Percentiles rank a stretch among this genome's conserved stretches.
phyloP scores from a whole-genome alignment of 805 yeast genomes.

The Candida mattraensis region DNA sequence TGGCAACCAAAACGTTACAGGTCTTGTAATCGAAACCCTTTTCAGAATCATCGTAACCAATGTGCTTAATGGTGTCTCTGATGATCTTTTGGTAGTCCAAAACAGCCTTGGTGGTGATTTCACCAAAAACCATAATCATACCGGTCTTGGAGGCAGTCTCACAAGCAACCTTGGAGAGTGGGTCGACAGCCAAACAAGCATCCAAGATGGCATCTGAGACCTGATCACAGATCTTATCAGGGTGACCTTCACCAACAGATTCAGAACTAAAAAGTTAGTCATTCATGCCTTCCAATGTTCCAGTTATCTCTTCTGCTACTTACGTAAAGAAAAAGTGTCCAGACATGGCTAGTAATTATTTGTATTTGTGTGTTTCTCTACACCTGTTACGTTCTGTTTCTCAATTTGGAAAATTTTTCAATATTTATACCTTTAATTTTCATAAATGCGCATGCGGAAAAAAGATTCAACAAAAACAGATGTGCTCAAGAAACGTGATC shows the following conservation, averaged over 20 bases:
- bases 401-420: constrained; percentile 13
- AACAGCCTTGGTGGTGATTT: constrained; percentile 94
- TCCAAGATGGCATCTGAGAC: constrained; percentile 97
- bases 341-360: constrained; percentile 15
- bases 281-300: neutral
- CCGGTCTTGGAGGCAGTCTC: constrained; percentile 99
- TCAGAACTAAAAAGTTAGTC: constrained; percentile 56
- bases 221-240: constrained; percentile 97
- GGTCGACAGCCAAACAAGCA: constrained; percentile 94
- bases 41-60: constrained; percentile 93
- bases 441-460: constrained; percentile 12
- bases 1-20: constrained; percentile 97
- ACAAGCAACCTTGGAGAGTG: constrained; percentile 98
- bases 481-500: too few species aligned
- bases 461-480: constrained; percentile 12
- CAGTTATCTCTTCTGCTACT: constrained; percentile 15
- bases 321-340: constrained; percentile 36
- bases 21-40: constrained; percentile 99
- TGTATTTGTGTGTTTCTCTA: constrained; percentile 1
- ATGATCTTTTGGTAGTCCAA: constrained; percentile 96
- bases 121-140: constrained; percentile 99
- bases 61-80: constrained; percentile 97
- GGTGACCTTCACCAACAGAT: constrained; percentile 94
- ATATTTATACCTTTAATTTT: constrained; percentile 10
- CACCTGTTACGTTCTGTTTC: neutral